Evolutionary conservation across 2,329 filamentous ascomycete genomes (phyloP).

Genomic region (Scedosporium boydii): DNA sequence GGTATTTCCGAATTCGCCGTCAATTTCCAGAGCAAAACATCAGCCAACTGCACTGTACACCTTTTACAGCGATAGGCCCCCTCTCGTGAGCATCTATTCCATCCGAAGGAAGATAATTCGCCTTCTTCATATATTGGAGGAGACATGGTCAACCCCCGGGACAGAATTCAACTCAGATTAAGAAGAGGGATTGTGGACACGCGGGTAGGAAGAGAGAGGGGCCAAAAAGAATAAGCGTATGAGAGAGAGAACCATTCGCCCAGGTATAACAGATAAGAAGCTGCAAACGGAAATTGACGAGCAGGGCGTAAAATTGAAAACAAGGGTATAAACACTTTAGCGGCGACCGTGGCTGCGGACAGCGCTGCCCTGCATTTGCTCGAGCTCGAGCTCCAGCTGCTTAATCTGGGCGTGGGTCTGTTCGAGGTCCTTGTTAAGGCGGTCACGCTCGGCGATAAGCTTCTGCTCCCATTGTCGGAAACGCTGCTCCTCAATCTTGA

Average conservation of each 20-base stretch:
- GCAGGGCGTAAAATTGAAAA: not conserved
- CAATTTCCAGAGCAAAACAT: not conserved
- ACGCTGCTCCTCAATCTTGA: slow-evolving; percentile 99
- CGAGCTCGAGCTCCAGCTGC: slow-evolving; percentile 83
- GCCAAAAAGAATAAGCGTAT: not conserved
- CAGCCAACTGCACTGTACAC: not conserved
- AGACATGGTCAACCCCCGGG: not conserved
- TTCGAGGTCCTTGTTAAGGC: slow-evolving; percentile 99
- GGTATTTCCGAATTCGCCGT: slow-evolving; percentile 1
- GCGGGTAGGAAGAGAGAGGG: not conserved
- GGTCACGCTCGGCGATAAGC: slow-evolving; percentile 96
- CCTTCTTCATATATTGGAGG: not conserved
- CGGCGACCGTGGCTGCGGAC: slow-evolving; percentile 89
- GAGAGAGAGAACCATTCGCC: not conserved
- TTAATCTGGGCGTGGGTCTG: slow-evolving; percentile 93
- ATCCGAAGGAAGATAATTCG: not conserved
- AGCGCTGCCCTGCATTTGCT: slow-evolving; percentile 82
- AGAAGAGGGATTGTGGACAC: not conserved
- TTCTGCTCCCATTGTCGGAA: slow-evolving; percentile 99
- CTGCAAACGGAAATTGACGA: not conserved
- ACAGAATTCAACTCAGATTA: not conserved
- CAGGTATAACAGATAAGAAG: not conserved
- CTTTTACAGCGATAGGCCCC: not conserved
- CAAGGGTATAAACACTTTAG: slow-evolving; percentile 34
- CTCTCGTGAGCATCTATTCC: not conserved